Percentiles rank a stretch among this genome's conserved stretches.
These are phyloP conservation scores for Globisporangium perplexum DNA, from an alignment of 352 stramenopile species.

Conservation along the genomic window DNA sequence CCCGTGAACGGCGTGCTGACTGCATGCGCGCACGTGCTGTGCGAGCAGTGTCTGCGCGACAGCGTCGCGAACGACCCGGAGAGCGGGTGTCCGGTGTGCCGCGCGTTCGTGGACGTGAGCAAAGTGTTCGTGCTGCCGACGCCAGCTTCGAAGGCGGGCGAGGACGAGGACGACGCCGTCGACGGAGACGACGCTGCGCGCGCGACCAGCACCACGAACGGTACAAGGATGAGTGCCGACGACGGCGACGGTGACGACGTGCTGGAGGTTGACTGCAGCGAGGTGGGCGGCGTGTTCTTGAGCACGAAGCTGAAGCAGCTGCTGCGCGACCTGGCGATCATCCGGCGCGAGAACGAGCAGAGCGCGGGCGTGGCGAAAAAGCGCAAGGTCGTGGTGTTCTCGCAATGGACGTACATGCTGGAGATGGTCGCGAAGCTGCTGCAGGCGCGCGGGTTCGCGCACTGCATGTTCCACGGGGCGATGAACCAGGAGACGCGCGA, in stretches of 20 bases:
- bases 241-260: background rate
- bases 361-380: constrained; percentile 16
- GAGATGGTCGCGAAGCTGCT: constrained; percentile 71
- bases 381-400: constrained; percentile 88
- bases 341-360: constrained; percentile 46
- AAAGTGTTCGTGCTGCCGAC: constrained; percentile 53
- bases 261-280: constrained; percentile 1
- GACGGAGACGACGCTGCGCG: background rate
- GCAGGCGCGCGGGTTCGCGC: constrained; percentile 33
- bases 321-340: constrained; percentile 49
- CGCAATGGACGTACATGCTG: constrained; percentile 88
- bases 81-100: constrained; percentile 72
- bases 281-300: constrained; percentile 32
- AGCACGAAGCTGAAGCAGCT: constrained; percentile 71
- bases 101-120: constrained; percentile 45
- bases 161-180: constrained; percentile 1
- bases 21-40: constrained; percentile 83
- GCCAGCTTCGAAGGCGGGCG: constrained; percentile 11
- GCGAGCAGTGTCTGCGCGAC: constrained; percentile 61
- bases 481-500: constrained; percentile 68
- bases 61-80: constrained; percentile 54
- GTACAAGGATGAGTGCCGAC: background rate
- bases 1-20: constrained; percentile 72
- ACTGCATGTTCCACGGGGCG: constrained; percentile 70
- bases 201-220: background rate